Evolutionary conservation across 2,329 filamentous ascomycete species (phyloP), one percentile per base, ranked within the genome.

Genomic region (Trichocomaceae sp.): DNA sequence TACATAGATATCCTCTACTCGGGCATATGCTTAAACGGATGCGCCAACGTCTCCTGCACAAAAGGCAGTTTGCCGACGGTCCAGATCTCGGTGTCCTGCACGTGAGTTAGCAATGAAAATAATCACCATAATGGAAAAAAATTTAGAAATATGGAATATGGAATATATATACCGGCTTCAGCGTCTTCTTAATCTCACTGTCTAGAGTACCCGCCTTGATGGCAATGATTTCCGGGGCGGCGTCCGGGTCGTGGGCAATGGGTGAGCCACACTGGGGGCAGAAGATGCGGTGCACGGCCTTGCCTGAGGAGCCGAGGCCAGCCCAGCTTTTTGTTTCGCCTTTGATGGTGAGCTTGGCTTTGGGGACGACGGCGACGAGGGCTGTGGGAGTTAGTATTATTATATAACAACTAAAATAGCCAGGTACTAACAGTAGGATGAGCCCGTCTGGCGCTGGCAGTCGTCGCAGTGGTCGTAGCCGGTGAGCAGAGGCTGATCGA

Each of bases 381-480:
- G 84, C 69, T 86, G 60, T 42, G 26, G 15, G 31, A 37, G 46
- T 46, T 23, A 41, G 45, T 26, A 20, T 9, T 26, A 20, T n/a
- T n/a, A n/a, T n/a, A n/a, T n/a, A n/a, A n/a, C n/a, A n/a, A n/a
- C n/a, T n/a, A n/a, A n/a, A n/a, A n/a, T n/a, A n/a, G n/a, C n/a
- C n/a, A n/a, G n/a, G n/a, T 8, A 19, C 17, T 5, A 17, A 71
- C 69, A 86, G 71, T 87, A 87, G 56, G 84, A 85, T 17, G 83
- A 86, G 60, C 84, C 84, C 50, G 73, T 80, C 73, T 87, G 84
- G 65, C 84, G 83, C 72, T 87, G 84, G 78, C 84, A 87, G 72
- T 86, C 84, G 66, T 87, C 84, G 64, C 84, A 87, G 76, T 87
- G 84, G 67, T 87, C 85, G 69, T 87, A 86, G 60, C 79, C 84